Evolutionary conservation across 2,329 filamentous ascomycete species (phyloP).

Genomic region (Rhynchosporium graminicola): DNA sequence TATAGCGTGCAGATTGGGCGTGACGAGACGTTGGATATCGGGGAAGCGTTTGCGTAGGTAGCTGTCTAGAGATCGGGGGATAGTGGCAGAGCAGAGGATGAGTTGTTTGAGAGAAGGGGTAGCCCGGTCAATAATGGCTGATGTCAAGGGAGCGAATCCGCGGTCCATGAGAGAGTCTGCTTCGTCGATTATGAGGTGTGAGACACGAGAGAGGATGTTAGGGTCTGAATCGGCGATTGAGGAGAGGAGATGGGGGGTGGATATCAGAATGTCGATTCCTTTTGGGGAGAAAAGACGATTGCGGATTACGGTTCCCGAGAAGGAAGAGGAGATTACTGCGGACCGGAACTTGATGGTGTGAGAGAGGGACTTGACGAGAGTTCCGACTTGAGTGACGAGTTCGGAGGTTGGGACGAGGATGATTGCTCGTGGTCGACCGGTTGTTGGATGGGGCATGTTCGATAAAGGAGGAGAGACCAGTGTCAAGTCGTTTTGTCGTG

Average conservation of each 20-base stretch:
- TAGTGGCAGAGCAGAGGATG: constrained; percentile 93
- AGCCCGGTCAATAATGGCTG: constrained; percentile 77
- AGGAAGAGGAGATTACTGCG: constrained; percentile 76
- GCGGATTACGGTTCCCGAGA: constrained; percentile 77
- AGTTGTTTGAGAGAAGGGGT: constrained; percentile 82
- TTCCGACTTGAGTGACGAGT: constrained; percentile 83
- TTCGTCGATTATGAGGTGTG: constrained; percentile 88
- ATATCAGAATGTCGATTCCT: constrained; percentile 82
- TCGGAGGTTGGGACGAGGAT: constrained; percentile 92
- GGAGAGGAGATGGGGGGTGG: constrained; percentile 85
- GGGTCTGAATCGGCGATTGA: constrained; percentile 89
- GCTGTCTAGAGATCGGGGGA: constrained; percentile 84
- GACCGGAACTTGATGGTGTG: constrained; percentile 87
- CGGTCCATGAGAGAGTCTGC: constrained; percentile 95
- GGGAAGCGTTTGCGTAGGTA: constrained; percentile 83
- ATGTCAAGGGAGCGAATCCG: constrained; percentile 84
- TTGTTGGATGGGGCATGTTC: constrained; percentile 70
- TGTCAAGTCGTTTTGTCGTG: constrained; percentile 59
- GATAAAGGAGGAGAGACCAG: constrained; percentile 58
- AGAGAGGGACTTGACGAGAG: constrained; percentile 76
- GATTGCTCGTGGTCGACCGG: constrained; percentile 77
- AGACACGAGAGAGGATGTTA: constrained; percentile 88
- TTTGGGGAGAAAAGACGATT: constrained; percentile 77
- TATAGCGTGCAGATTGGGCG: constrained; percentile 94
- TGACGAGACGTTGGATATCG: constrained; percentile 81